Evolutionary conservation across 257 asterid genomes (phyloP), one percentile per base, ranked within the genome.

Genomic region (Fraxinus quadrangulata): DNA sequence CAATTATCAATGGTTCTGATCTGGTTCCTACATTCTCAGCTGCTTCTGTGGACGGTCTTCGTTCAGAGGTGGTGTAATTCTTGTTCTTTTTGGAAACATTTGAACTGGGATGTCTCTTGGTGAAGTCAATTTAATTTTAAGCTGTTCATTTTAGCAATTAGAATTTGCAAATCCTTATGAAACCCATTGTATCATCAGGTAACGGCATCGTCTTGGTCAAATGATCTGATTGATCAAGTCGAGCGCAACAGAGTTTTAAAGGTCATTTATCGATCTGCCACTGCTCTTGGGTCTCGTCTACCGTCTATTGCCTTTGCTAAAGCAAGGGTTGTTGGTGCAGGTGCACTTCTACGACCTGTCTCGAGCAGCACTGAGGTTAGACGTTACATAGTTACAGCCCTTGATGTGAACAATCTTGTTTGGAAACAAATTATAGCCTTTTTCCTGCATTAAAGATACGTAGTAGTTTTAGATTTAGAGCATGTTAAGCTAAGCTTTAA

Each of bases 301-400:
- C 96, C 98, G n/a, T 92, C 97, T 23, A 88, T 94, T 30, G 89
- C 93, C 76, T 86, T 86, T 78, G 97, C 97, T 6, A 94, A 84
- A 83, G 97, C 97, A 68, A 88, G 84, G 75, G 97, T 94, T 74
- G 98, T 86, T 28, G 98, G 92, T 51, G 97, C 98, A 28, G 92
- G 98, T 67, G 96, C 97, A 71, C 84, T 94, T 77, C 78, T 94
- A 75, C 91, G 89, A n/a, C 98, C 97, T 19, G 98, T 94, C 80
- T 94, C 98, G 54, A 92, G 94, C 83, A 81, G 97, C 80, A 94
- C 98, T 34, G 86, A 84, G 92, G 97, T 89, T 76, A 76, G 79
- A 59, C 79, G 67, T 47, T 80, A 17, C 79, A 33, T 39, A 42
- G 70, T 56, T 17, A 61, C 68, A 61, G 17, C 37, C 47, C 61